Base-by-base conservation (phyloP, 805 yeast genomes). In the Ascoidea rubescens region DNA sequence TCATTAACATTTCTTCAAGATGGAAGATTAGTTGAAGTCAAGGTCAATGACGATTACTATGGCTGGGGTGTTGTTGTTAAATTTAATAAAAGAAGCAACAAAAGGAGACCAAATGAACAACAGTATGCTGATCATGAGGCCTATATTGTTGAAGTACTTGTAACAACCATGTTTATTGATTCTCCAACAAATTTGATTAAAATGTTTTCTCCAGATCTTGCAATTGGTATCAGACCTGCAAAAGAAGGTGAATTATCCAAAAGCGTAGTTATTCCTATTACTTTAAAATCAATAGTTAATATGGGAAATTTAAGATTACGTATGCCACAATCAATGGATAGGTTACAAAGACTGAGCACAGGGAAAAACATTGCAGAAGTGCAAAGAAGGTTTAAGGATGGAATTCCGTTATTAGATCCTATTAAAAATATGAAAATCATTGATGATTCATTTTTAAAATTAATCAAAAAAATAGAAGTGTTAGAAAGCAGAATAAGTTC, bases 21-120 rank as follows among this genome's bases (percentile, higher is more conserved):
- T 14, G 99, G 99, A 33, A 78, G 99, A 66, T 75, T 93, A 53
- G 68, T 90, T 42, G 79, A 81, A 59, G 78, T 90, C 10, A 74
- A 73, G 52, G 73, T 90, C 50, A 45, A 32, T 5, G 64, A 59
- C 31, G 68, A 66, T 21, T 71, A 69, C 5, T 95, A 89, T 64
- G 97, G 96, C n/a, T 93, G 99, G 99, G 96, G 91, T 53, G 84
- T 87, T 63, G 93, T 90, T 10, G 80, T 86, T 8, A 79, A 80
- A 48, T 86, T 82, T 59, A 72, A 78, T 46, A 90, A 88, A 66
- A 76, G 98, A 64, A 67, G 69, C 48, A 78, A 71, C 60, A 84
- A 80, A 61, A 75, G 84, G 62, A 74, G 77, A 57, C 77, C 78
- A 28, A 60, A 75, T 8, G 80, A 77, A 52, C 71, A 69, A 1